Conservation (phyloP, 352 stramenopile species). For the Phytophthora crassamura region DNA sequence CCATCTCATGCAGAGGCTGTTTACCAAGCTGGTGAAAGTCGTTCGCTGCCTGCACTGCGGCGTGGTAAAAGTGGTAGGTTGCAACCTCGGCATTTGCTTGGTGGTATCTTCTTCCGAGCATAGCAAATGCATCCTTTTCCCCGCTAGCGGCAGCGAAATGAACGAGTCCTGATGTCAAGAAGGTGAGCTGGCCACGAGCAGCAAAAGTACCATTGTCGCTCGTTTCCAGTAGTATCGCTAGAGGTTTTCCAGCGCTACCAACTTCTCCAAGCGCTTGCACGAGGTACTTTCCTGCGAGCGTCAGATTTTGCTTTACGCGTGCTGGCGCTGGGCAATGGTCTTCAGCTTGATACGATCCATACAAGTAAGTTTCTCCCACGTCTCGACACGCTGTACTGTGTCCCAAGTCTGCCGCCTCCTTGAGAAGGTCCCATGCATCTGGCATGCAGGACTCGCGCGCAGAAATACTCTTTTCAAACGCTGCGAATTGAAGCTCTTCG, state of each 20-base stretch:
- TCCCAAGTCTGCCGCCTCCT: conserved; percentile 46
- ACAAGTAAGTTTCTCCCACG: conserved; percentile 47
- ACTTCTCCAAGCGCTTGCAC: conserved; percentile 22
- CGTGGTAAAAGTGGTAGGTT: conserved; percentile 68
- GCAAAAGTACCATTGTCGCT: background rate
- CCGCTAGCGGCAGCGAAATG: conserved; percentile 58
- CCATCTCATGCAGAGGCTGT: conserved; percentile 82
- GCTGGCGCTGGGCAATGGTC: conserved; percentile 18
- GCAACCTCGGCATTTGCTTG: conserved; percentile 39
- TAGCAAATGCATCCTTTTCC: conserved; percentile 52
- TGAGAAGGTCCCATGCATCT: conserved; percentile 36
- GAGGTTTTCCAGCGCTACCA: conserved; percentile 32
- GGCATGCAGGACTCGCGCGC: conserved; percentile 26
- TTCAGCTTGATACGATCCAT: conserved; percentile 31
- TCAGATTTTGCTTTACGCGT: conserved; percentile 31
- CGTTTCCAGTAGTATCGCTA: conserved; percentile 33
- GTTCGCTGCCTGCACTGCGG: conserved; percentile 48
- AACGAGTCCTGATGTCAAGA: conserved; percentile 48
- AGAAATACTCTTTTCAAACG: conserved; percentile 21
- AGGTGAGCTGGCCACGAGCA: background rate
- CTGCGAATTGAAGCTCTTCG: conserved; percentile 4
- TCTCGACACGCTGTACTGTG: conserved; percentile 34
- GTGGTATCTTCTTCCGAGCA: conserved; percentile 61
- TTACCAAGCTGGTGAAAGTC: conserved; percentile 75
- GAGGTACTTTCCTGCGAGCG: conserved; percentile 24